These are phyloP conservation scores for Trypanosoma scelopori DNA, from an alignment of 208 protist genomes.

Conservation along the genomic window DNA sequence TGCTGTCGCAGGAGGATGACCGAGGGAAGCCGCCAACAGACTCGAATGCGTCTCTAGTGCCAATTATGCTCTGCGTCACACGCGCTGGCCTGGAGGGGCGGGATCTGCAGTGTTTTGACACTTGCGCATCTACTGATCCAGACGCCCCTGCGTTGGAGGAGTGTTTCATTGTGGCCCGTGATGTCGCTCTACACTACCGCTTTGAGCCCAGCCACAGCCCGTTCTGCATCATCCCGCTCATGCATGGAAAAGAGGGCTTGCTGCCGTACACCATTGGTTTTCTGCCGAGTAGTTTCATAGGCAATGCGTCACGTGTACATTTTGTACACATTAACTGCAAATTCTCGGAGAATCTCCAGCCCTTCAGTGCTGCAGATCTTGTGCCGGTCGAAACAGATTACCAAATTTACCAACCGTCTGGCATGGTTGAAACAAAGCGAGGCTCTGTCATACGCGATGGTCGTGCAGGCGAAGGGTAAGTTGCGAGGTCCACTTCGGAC, in stretches of 20 bases:
- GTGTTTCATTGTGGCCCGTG: conserved; percentile 12
- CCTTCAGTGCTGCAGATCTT: background rate
- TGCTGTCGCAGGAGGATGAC: conserved; percentile 20
- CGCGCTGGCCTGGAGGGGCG: background rate
- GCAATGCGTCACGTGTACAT: background rate
- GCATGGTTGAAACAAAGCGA: background rate
- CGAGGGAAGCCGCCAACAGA: background rate
- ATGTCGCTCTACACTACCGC: conserved; percentile 13
- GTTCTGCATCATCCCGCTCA: conserved; percentile 22
- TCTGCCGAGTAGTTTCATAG: conserved; percentile 1
- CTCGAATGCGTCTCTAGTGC: background rate
- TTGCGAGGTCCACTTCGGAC: no score
- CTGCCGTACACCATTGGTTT: conserved; percentile 9
- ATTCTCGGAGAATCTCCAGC: background rate
- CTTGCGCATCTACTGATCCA: background rate
- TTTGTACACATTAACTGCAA: conserved; percentile 1
- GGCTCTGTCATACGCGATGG: background rate
- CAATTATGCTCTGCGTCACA: background rate
- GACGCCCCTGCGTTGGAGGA: background rate
- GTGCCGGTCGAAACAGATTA: background rate
- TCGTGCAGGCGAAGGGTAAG: background rate
- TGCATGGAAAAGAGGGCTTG: conserved; percentile 2
- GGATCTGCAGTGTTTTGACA: background rate
- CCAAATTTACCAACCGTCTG: background rate
- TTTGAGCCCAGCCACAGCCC: conserved; percentile 4